Evolutionary conservation across 2,329 filamentous ascomycete species (phyloP).

Genomic region (Emericellopsis atlantica): DNA sequence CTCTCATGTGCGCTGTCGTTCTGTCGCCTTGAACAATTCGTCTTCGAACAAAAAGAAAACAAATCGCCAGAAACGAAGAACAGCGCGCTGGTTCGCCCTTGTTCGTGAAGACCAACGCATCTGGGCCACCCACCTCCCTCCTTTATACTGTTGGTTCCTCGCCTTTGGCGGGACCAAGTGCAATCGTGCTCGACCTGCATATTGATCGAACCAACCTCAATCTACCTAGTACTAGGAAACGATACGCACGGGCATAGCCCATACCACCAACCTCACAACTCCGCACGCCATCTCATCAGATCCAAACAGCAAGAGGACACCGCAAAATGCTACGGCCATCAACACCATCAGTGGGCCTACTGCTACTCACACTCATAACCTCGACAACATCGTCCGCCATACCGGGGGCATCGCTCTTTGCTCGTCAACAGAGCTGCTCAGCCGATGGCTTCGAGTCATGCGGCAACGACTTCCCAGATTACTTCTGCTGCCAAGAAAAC

Average conservation of each 20-base stretch:
- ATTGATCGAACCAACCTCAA: too few relatives aligned
- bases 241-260: too few relatives aligned
- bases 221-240: too few relatives aligned
- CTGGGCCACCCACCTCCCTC: background rate
- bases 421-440: conserved; percentile 35
- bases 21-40: conserved; percentile 1
- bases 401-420: conserved; percentile 23
- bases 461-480: conserved; percentile 38
- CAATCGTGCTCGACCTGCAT: background rate
- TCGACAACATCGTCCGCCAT: conserved; percentile 26
- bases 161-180: background rate
- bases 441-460: conserved; percentile 38
- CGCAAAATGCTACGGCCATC: background rate
- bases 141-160: background rate
- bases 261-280: too few relatives aligned
- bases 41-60: background rate
- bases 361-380: conserved; percentile 23
- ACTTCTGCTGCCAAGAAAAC: conserved; percentile 52
- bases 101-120: background rate
- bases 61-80: background rate
- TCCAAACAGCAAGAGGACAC: background rate
- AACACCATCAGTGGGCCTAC: conserved; percentile 6
- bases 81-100: background rate
- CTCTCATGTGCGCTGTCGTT: background rate
- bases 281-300: background rate